Percentiles rank a stretch among this genome's conserved stretches.
Conservation (phyloP, 108 stramenopile species). For the Seminavis robusta region DNA sequence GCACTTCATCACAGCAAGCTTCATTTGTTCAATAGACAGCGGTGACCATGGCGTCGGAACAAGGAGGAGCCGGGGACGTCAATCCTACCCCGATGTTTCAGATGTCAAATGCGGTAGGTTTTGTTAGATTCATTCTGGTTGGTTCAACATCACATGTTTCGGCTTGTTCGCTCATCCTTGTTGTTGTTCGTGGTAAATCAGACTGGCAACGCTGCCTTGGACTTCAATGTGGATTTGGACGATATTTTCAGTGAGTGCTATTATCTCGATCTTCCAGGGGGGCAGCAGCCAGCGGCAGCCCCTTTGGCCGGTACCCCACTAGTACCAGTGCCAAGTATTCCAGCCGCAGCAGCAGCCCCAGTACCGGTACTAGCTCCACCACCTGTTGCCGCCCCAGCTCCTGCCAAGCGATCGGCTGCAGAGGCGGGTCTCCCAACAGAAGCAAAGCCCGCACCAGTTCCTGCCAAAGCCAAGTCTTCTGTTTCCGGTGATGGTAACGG, state of each 20-base stretch:
- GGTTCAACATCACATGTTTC: too few relatives aligned
- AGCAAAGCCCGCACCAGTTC: background rate
- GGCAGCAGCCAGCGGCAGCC: conserved; percentile 5
- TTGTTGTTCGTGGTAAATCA: too few relatives aligned
- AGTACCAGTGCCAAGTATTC: conserved; percentile 4
- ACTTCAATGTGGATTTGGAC: conserved; percentile 66
- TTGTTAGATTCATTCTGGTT: too few relatives aligned
- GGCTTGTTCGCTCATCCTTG: too few relatives aligned
- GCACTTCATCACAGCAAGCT: too few relatives aligned
- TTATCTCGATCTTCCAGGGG: conserved; percentile 63
- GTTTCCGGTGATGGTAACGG: conserved; percentile 3
- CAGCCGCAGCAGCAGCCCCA: conserved; percentile 5
- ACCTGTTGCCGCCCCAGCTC: background rate
- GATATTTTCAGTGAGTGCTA: conserved; percentile 87
- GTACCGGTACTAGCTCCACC: background rate
- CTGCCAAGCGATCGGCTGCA: conserved; percentile 41
- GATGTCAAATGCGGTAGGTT: too few relatives aligned
- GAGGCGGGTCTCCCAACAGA: conserved; percentile 22
- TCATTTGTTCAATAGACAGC: too few relatives aligned
- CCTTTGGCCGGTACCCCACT: conserved; percentile 34
- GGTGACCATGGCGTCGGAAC: too few relatives aligned
- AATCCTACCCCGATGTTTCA: too few relatives aligned
- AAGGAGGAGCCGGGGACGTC: too few relatives aligned
- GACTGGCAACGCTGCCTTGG: too few relatives aligned
- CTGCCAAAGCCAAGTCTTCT: conserved; percentile 1